A percentile compares a stretch with the other conserved stretches of the same genome.
Conservation (phyloP, 1,139 yeast genomes). For the Pneumocystis jirovecii region DNA sequence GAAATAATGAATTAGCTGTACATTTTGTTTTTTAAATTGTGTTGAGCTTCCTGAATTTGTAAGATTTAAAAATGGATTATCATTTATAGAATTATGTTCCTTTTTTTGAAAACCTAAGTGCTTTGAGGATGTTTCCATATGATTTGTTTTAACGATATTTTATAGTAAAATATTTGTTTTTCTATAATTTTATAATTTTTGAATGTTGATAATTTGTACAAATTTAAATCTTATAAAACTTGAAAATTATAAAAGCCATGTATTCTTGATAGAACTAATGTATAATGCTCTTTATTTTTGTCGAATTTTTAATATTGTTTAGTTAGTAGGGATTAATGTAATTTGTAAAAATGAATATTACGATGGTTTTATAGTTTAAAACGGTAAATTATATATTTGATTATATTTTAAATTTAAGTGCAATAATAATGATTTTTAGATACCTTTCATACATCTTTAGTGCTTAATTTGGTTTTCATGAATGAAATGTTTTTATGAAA, state of each 20-base stretch:
- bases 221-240: neutral
- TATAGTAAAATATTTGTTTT: neutral
- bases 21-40: neutral
- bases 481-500: neutral
- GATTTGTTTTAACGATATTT: neutral
- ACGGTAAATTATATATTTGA: neutral
- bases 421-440: neutral
- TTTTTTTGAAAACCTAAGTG: neutral
- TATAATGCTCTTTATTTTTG: neutral
- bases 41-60: neutral
- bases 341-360: neutral
- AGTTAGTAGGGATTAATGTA: neutral
- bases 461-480: neutral
- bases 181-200: neutral
- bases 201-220: neutral
- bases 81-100: neutral
- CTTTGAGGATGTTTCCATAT: neutral
- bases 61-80: neutral
- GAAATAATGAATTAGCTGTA: neutral
- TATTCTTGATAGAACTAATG: neutral
- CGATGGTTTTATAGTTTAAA: neutral
- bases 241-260: neutral
- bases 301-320: neutral
- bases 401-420: neutral
- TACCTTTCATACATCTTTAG: neutral